phyloP scores from a whole-genome alignment of 179 eudicot species.

The Spinacia oleracea region DNA sequence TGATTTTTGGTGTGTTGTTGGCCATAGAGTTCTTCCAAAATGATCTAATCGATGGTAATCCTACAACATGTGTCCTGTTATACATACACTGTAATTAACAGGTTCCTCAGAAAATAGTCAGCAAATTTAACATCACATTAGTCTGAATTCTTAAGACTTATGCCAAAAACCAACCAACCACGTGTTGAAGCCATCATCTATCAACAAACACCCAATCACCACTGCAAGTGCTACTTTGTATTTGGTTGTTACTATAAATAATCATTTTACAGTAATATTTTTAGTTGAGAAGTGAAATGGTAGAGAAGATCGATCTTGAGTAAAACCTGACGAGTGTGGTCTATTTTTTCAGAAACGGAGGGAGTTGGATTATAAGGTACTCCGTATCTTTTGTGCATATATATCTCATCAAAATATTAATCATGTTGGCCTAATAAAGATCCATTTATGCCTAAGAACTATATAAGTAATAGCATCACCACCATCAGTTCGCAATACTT shows the following conservation, averaged over 20 bases:
- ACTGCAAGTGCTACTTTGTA: too few relatives aligned
- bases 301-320: too few relatives aligned
- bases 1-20: constrained; percentile 33
- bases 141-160: background rate
- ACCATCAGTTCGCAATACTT: background rate
- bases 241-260: too few relatives aligned
- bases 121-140: background rate
- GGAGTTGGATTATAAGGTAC: too few relatives aligned
- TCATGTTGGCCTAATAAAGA: background rate
- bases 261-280: too few relatives aligned
- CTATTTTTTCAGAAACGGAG: too few relatives aligned
- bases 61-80: constrained; percentile 63
- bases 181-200: too few relatives aligned
- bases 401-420: too few relatives aligned
- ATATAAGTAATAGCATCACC: background rate
- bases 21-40: constrained; percentile 66
- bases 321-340: too few relatives aligned
- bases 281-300: too few relatives aligned
- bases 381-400: too few relatives aligned
- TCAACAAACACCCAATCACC: too few relatives aligned
- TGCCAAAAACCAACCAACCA: background rate
- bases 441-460: background rate
- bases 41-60: constrained; percentile 77
- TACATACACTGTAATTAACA: background rate
- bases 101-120: background rate